Evolutionary conservation across 2,329 filamentous ascomycete species (phyloP), one percentile per base, ranked within the genome.

Genomic region (Alternaria hordeiaustralica): DNA sequence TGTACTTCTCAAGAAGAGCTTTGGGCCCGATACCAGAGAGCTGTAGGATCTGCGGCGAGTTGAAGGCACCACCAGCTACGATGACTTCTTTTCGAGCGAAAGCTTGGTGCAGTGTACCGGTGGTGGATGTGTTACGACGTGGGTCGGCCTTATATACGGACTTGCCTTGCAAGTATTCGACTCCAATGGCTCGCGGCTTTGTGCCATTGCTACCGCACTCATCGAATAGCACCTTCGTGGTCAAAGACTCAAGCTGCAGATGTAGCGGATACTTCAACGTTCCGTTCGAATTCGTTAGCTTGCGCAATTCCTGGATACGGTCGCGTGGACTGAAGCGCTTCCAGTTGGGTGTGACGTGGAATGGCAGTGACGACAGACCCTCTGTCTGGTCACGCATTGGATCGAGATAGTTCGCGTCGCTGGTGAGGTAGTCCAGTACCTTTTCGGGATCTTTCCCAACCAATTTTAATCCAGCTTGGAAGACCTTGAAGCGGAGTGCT

Each of bases 21-120:
- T 77, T 71, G 0, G 87, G 87, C 0, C 89, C 88, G 43, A 91
- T 84, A 10, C 89, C 89, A 60, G 83, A 87, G 1, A 90, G 84
- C 78, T 88, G 86, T 5, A 91, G 84, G 4, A 91, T 75, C 75
- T 90, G 88, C 2, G 88, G 87, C 2, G 85, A 85, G 75, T 89
- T 87, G 75, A 87, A 90, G 1, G 87, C 84, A 8, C 88, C 88
- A 6, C 65, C 67, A 13, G 66, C 46, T 11, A 70, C 58, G 18
- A 72, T 70, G 33, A 70, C 64, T 54, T 70, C 69, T 57, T 70
- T 71, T 21, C 60, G 58, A 20, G 74, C 74, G 56, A 70, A 68
- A 6, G 65, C 68, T 13, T 55, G 61, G 13, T 47, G 61, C 9
- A 26, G 47, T 4, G 58, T 65, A 5, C 64, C 60, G 15, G 18